A percentile compares a stretch with the other conserved stretches of the same genome.
Conservation (phyloP, 2,329 filamentous ascomycete species). For the Colletotrichum nymphaeae region DNA sequence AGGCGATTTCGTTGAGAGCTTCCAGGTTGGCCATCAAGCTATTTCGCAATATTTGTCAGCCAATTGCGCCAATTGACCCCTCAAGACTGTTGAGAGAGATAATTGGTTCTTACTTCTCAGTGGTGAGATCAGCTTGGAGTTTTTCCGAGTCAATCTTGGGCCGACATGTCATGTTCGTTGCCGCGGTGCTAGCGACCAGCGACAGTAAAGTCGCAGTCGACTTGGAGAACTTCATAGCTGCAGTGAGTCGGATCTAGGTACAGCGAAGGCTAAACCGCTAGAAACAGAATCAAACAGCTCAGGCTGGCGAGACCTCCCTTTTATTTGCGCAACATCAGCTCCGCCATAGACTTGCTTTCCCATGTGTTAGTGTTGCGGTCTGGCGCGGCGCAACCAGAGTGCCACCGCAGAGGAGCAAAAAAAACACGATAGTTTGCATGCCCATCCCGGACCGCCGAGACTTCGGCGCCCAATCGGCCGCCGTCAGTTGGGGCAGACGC, state of each 20-base stretch:
- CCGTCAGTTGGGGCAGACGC: background rate
- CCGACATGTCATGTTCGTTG: constrained; percentile 28
- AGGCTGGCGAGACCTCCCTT: background rate
- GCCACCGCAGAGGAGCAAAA: background rate
- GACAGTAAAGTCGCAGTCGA: constrained; percentile 26
- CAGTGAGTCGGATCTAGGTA: background rate
- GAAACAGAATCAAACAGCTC: too few relatives aligned
- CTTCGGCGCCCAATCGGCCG: constrained; percentile 19
- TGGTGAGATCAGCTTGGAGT: constrained; percentile 34
- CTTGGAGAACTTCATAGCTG: constrained; percentile 35
- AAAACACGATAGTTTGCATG: constrained; percentile 13
- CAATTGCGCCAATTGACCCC: background rate
- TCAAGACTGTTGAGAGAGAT: too few relatives aligned
- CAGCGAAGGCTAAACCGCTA: too few relatives aligned
- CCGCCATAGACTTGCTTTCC: too few relatives aligned
- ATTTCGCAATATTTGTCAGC: constrained; percentile 15
- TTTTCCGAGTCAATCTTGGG: constrained; percentile 36
- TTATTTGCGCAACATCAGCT: background rate
- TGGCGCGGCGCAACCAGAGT: background rate
- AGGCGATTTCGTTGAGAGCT: constrained; percentile 59
- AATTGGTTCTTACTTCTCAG: constrained; percentile 27
- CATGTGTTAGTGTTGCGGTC: background rate
- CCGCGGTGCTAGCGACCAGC: constrained; percentile 17
- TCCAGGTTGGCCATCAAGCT: constrained; percentile 59
- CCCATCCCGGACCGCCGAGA: constrained; percentile 30